A percentile compares a stretch with the other conserved stretches of the same genome.
phyloP scores from a whole-genome alignment of 176 grass and related monocot genomes.

The Eleusine indica region DNA sequence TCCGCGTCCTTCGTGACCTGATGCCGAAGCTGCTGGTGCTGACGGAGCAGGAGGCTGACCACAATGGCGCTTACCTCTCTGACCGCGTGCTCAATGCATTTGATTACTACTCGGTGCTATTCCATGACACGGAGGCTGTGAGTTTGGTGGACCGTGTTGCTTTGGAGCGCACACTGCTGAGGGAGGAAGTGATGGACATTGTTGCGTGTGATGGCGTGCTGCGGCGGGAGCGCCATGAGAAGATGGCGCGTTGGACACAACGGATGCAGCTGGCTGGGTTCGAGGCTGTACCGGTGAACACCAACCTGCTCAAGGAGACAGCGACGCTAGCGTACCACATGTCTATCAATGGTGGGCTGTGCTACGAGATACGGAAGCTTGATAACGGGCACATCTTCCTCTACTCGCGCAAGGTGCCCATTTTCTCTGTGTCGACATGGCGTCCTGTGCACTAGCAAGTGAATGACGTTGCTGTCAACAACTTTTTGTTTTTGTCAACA shows the following conservation, averaged over 20 bases:
- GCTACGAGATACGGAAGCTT: conserved; percentile 10
- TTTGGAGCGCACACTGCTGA: conserved; percentile 52
- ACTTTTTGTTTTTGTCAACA: no score
- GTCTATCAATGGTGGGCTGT: background rate
- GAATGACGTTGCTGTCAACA: background rate
- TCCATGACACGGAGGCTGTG: conserved; percentile 47
- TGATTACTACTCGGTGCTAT: conserved; percentile 55
- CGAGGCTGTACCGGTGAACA: background rate
- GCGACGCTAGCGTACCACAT: conserved; percentile 31
- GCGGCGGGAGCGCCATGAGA: conserved; percentile 48
- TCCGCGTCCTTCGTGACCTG: conserved; percentile 31
- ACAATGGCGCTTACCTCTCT: conserved; percentile 43
- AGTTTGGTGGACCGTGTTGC: conserved; percentile 37
- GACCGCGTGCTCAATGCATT: conserved; percentile 45
- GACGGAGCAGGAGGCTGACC: conserved; percentile 71
- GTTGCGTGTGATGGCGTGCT: conserved; percentile 39
- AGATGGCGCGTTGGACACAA: conserved; percentile 40
- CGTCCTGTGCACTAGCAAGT: conserved; percentile 6
- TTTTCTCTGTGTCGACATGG: conserved; percentile 71
- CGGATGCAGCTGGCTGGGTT: conserved; percentile 50
- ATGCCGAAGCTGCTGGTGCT: conserved; percentile 60
- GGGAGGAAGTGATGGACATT: conserved; percentile 67
- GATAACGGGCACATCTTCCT: conserved; percentile 40
- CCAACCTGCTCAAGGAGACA: conserved; percentile 15
- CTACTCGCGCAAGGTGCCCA: conserved; percentile 32